phyloP scores from a whole-genome alignment of 192 early-diverging fungal genomes.

The Podila minutissima region DNA sequence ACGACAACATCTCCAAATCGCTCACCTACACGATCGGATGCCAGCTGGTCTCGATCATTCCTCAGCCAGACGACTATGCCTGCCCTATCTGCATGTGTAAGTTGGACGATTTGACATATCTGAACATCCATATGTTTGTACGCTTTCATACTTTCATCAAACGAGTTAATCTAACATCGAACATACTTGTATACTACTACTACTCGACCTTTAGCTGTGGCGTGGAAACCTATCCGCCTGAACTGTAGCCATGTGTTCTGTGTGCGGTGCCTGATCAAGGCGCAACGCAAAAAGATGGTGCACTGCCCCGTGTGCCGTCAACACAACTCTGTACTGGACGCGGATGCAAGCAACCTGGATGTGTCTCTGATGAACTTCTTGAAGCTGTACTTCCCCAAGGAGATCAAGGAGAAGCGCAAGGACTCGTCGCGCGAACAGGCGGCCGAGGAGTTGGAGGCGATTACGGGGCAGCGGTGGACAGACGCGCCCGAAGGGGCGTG shows the following conservation, averaged over 20 bases:
- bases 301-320: constrained; percentile 82
- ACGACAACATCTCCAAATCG: constrained; percentile 61
- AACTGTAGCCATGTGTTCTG: constrained; percentile 82
- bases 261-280: constrained; percentile 82
- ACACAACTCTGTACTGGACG: constrained; percentile 66
- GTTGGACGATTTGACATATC: not conserved
- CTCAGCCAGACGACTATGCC: constrained; percentile 81
- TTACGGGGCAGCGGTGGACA: constrained; percentile 58
- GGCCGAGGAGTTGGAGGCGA: constrained; percentile 66
- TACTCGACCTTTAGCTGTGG: constrained; percentile 54
- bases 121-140: no score
- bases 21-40: constrained; percentile 71
- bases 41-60: constrained; percentile 75
- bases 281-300: constrained; percentile 66
- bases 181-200: not conserved
- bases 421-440: constrained; percentile 73
- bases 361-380: constrained; percentile 73
- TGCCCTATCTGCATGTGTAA: constrained; percentile 83
- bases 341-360: constrained; percentile 70
- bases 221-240: constrained; percentile 83
- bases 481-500: constrained; percentile 13
- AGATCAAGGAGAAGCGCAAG: constrained; percentile 75
- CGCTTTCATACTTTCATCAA: not conserved
- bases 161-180: not conserved
- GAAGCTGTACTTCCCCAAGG: constrained; percentile 81